Base-by-base conservation (phyloP, 495 filamentous ascomycete genomes). In the Talaromyces borbonicus region DNA sequence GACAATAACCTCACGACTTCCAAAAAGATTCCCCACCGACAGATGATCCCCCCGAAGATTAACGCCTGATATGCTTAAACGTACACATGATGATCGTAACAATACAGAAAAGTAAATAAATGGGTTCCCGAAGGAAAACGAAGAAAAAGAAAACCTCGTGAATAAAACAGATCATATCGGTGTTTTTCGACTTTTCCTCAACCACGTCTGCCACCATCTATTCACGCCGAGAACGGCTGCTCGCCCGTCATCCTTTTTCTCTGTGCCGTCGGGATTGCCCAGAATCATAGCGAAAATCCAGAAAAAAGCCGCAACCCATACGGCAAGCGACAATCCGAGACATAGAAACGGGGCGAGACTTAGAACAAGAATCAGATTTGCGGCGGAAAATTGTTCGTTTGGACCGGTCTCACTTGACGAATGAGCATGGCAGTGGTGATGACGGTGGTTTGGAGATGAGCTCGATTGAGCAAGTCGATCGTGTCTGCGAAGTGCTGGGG, bases 261-360 rank as follows among this genome's bases (percentile, higher is more conserved):
- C 79, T 39, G 72, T 74, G n/a, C 76, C 76, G 29, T 78, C 75
- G 27, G 77, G 78, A 54, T 81, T 76, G 1, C 80, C 80, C 30
- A 84, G 56, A 8, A 83, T 68, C 53, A 69, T 70, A 20, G 78
- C 68, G 48, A 76, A 80, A 45, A 78, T 58, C 80, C 80, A 84
- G 62, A 82, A 84, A 32, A 67, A 69, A 1, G 75, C 80, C 0
- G 78, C 71, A 0, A 71, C 73, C 80, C 79, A 84, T 8, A 72
- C 67, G 3, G 69, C 67, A 12, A 79, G 61, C 2, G 77, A 65
- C 8, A 80, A 59, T 11, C 63, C 69, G 1, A 79, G 52, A 38
- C 73, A 72, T 15, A 79, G 55, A 18, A 83, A 51, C 0, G 79
- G 75, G 4, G 76, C 75, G 15, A 79, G 49, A 0, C 77, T 39